Evolutionary conservation across 257 asterid genomes (phyloP).

Genomic region (Cordia subcordata): DNA sequence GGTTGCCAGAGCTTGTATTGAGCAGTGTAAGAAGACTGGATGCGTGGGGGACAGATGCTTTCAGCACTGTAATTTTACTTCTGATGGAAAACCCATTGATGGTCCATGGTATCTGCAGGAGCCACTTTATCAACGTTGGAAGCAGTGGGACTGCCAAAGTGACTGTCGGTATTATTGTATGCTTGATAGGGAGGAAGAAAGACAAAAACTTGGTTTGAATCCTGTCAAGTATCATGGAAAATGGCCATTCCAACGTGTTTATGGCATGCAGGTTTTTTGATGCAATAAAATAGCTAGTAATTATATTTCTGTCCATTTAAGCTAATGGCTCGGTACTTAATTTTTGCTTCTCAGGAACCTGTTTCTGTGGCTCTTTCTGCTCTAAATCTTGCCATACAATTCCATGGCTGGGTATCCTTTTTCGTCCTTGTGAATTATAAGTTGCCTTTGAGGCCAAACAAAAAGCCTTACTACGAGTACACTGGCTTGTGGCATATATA

Average conservation of each 20-base stretch:
- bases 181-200: conserved; percentile 74
- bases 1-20: conserved; percentile 53
- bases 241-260: conserved; percentile 77
- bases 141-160: conserved; percentile 81
- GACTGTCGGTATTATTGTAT: conserved; percentile 79
- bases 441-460: conserved; percentile 60
- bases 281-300: conserved; percentile 3
- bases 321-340: neutral
- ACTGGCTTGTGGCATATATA: conserved; percentile 82
- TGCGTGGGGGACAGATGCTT: conserved; percentile 74
- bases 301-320: conserved; percentile 1
- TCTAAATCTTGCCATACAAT: conserved; percentile 81
- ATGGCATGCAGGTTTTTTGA: conserved; percentile 68
- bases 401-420: conserved; percentile 93
- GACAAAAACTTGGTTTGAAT: conserved; percentile 54
- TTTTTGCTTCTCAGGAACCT: conserved; percentile 59
- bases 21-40: conserved; percentile 79
- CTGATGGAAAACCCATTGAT: conserved; percentile 47
- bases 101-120: conserved; percentile 93
- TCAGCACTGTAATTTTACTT: conserved; percentile 74
- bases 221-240: conserved; percentile 82
- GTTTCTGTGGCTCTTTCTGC: conserved; percentile 84
- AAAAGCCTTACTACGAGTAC: conserved; percentile 65
- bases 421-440: conserved; percentile 77
- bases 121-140: conserved; percentile 82